These are phyloP conservation scores for Penicillium psychrosexuale DNA, from an alignment of 2,329 filamentous ascomycete genomes.

Conservation along the genomic window DNA sequence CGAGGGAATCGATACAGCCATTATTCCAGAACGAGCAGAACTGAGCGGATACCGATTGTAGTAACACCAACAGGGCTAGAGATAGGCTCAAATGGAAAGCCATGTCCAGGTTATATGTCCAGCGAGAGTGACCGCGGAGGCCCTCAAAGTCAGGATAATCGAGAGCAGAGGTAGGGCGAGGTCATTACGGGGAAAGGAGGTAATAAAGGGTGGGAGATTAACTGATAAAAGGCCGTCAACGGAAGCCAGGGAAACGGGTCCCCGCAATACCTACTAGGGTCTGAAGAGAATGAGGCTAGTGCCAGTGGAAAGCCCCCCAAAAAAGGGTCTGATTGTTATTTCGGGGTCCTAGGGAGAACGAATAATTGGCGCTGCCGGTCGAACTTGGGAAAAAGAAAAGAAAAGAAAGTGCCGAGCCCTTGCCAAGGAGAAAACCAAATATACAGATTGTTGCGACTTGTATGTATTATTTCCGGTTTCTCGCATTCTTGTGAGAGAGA, in stretches of 20 bases:
- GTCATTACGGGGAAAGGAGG: slow-evolving; percentile 17
- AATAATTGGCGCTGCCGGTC: not conserved
- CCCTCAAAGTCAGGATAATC: slow-evolving; percentile 22
- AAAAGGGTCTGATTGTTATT: not conserved
- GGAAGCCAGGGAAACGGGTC: slow-evolving; percentile 15
- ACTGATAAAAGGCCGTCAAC: slow-evolving; percentile 7
- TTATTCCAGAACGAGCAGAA: slow-evolving; percentile 37
- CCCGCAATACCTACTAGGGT: slow-evolving; percentile 21
- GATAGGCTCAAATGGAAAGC: slow-evolving; percentile 4
- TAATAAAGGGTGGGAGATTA: slow-evolving; percentile 1
- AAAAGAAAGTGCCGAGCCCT: not conserved
- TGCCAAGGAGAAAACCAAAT: not conserved
- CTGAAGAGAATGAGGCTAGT: slow-evolving; percentile 1
- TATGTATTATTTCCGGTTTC: not conserved
- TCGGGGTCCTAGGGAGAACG: not conserved
- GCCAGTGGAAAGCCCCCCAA: not conserved
- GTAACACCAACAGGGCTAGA: slow-evolving; percentile 17
- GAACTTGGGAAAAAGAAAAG: not conserved
- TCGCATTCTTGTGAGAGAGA: slow-evolving; percentile 15
- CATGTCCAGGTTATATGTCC: slow-evolving; percentile 19
- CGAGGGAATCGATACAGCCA: slow-evolving; percentile 38
- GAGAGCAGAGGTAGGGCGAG: slow-evolving; percentile 22
- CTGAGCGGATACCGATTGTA: slow-evolving; percentile 26
- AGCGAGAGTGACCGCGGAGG: slow-evolving; percentile 22
- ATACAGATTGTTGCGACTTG: too few relatives aligned